A percentile compares a stretch with the other conserved stretches of the same genome.
These are phyloP conservation scores for Pichia sp. DNA, from an alignment of 1,139 yeast species.

Conservation along the genomic window DNA sequence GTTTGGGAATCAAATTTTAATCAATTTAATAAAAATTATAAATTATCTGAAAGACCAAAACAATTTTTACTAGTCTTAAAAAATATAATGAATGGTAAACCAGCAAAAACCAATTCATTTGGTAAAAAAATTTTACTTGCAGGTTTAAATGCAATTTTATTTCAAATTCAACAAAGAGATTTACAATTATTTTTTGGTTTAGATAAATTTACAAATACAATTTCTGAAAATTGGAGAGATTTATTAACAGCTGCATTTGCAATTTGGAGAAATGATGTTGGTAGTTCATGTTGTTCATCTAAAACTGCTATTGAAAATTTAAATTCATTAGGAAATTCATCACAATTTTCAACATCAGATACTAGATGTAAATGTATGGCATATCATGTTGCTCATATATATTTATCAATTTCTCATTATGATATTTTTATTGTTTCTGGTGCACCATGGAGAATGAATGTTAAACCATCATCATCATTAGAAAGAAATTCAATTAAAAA, in stretches of 20 bases:
- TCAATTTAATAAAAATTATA: slow-evolving; percentile 18
- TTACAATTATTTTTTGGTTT: slow-evolving; percentile 36
- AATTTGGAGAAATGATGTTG: slow-evolving; percentile 32
- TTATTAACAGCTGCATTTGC: slow-evolving; percentile 54
- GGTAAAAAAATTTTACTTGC: slow-evolving; percentile 63
- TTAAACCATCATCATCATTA: slow-evolving; percentile 42
- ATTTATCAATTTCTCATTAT: slow-evolving; percentile 64
- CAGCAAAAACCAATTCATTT: slow-evolving; percentile 36
- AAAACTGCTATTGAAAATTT: slow-evolving; percentile 32
- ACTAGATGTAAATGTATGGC: slow-evolving; percentile 51
- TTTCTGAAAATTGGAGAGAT: slow-evolving; percentile 46
- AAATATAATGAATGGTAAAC: slow-evolving; percentile 46
- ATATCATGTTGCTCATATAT: slow-evolving; percentile 68
- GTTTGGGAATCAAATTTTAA: slow-evolving; percentile 52
- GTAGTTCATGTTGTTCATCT: slow-evolving; percentile 30
- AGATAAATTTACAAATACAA: slow-evolving; percentile 35
- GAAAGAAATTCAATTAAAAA: slow-evolving; percentile 49
- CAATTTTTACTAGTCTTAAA: slow-evolving; percentile 52
- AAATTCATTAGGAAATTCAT: slow-evolving; percentile 23
- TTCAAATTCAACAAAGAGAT: slow-evolving; percentile 71
- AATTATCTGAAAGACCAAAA: slow-evolving; percentile 23
- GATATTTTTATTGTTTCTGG: slow-evolving; percentile 79
- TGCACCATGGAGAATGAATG: slow-evolving; percentile 77
- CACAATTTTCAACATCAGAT: slow-evolving; percentile 31
- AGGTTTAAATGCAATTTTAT: slow-evolving; percentile 63